Evolutionary conservation across 163 green algal species (phyloP), one percentile per base, ranked within the genome.

Genomic region (Coccomyxa subellipsoidea): DNA sequence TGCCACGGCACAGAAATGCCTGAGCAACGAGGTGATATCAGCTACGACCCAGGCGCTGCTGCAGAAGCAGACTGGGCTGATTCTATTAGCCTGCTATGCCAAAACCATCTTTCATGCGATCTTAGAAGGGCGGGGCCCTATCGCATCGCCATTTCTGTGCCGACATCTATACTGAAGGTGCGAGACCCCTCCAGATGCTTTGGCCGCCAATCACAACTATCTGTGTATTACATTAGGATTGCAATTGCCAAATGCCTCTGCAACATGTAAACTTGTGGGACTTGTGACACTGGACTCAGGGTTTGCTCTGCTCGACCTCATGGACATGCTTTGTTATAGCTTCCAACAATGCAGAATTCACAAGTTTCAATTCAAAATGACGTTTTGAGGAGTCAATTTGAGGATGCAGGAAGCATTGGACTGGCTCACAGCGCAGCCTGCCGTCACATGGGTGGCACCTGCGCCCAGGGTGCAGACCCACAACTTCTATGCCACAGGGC

Each of bases 401-500:
- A n/a, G 29, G 18, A 18, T 73, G 66, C 66, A 73, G 66, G 66
- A 34, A 12, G 27, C 66, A 23, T 6, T 73, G 66, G 21, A 36
- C 2, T 87, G 83, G 89, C 83, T 93, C 29, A 70, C 81, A 2
- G 70, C 54, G 35, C 87, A 87, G 59, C 87, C 90, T 25, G 70
- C 69, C 1, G 85, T 92, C 27, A 87, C 93, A 78, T 92, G 88
- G 87, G 53, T 95, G 32, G 80, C 80, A 6, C 90, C 91, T 3
- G 73, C 81, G 12, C 53, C 86, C 15, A 78, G 79, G 54, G 69
- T 88, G 47, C 83, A 54, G 4, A 38, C 91, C 38, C 86, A 92
- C 76, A 97, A 97, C 86, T 84, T 82, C 6, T 81, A 90, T 53
- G 93, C 91, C 29, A 89, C 85, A 7, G 86, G 85, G 31, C 93